Evolutionary conservation across 164 flowering plant genomes (phyloP), one percentile per base, ranked within the genome.

Genomic region (Sedum album): DNA sequence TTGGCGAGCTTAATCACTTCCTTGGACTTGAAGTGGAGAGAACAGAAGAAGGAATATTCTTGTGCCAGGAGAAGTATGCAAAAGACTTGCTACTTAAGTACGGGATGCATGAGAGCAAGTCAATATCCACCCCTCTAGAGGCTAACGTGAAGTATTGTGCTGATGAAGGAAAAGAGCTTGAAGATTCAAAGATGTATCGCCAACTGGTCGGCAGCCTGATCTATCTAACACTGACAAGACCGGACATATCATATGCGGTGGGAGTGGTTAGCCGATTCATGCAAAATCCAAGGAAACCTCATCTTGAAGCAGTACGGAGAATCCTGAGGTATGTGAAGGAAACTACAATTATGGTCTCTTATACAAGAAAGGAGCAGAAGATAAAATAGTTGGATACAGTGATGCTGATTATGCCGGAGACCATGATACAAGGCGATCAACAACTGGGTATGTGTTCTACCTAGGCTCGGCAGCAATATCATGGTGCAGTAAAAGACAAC

Each of bases 331-430:
- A 64, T 64, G 66, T 33, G 44, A 64, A 64, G 26, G 66, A 7
- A 5, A 44, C 49, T 44, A 44, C 49, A 44, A 44, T 17, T 10
- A 44, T 44, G 49, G 20, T 1, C 49, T 10, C 49, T 10, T 17
- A 10, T 44, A 44, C 49, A 44, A 10, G 11, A 44, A 10, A 10
- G 49, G 49, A 44, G 49, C 11, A 44, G 20, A 17, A 17, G 11
- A 44, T 44, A 44, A 10, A 17, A 10, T 44, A 2, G 11, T 44
- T 4, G 49, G 49, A 5, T 44, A 44, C 11, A 44, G 20, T 44
- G 49, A 44, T 17, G 49, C 49, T 44, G 49, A 44, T 14, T 10
- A 44, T 51, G 76, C 70, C 17, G 26, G 76, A 25, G 72, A 73
- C 31, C 60, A 15, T 4, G 30, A 60, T 13, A 73, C 65, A 17